Evolutionary conservation across 306 rosid species (phyloP).

Genomic region (Lathyrus tuberosus): DNA sequence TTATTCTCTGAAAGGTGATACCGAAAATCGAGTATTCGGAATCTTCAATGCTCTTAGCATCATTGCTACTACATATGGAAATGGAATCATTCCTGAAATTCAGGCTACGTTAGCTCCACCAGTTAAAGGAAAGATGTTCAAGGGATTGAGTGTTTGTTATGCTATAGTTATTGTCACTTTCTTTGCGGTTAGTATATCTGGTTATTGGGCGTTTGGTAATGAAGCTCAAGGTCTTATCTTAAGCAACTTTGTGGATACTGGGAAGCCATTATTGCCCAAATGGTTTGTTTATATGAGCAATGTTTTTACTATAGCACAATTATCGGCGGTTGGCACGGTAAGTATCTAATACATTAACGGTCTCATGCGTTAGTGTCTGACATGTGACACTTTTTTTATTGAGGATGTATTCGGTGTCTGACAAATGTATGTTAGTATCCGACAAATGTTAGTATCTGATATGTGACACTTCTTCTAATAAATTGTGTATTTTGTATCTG

Average conservation of each 20-base stretch:
- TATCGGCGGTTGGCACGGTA: slow-evolving; percentile 77
- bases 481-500: no score
- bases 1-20: slow-evolving; percentile 61
- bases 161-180: slow-evolving; percentile 50
- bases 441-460: no score
- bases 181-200: slow-evolving; percentile 70
- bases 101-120: slow-evolving; percentile 92
- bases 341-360: neutral
- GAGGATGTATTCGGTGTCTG: no score
- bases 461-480: no score
- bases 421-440: no score
- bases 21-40: slow-evolving; percentile 55
- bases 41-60: slow-evolving; percentile 76
- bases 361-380: neutral
- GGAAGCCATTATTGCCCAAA: slow-evolving; percentile 58
- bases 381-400: no score
- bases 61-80: slow-evolving; percentile 78
- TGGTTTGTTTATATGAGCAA: slow-evolving; percentile 74
- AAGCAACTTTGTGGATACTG: slow-evolving; percentile 60
- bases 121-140: slow-evolving; percentile 85
- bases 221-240: slow-evolving; percentile 54
- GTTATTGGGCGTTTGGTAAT: slow-evolving; percentile 91
- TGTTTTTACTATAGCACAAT: slow-evolving; percentile 64
- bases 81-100: slow-evolving; percentile 88
- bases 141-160: slow-evolving; percentile 69